phyloP scores from a whole-genome alignment of 2,329 filamentous ascomycete species.

The Zalaria obscura region DNA sequence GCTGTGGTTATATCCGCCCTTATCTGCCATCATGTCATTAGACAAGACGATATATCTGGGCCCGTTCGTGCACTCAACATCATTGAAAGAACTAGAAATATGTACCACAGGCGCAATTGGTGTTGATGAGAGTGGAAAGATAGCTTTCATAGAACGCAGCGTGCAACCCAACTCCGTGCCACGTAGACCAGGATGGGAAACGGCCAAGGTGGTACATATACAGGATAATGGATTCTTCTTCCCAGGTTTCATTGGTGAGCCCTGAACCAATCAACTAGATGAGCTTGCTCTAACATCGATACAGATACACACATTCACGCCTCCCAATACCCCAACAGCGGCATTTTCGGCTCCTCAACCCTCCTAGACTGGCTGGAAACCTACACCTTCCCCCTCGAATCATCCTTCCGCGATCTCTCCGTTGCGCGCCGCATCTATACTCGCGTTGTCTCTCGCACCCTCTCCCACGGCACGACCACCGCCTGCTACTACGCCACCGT shows the following conservation, averaged over 20 bases:
- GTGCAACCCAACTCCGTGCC: conserved; percentile 11
- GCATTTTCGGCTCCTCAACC: conserved; percentile 86
- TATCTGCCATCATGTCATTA: conserved; percentile 5
- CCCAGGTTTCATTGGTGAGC: conserved; percentile 62
- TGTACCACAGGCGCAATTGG: conserved; percentile 31
- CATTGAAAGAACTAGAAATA: conserved; percentile 33
- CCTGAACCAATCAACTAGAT: neutral
- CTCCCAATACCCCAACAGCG: conserved; percentile 84
- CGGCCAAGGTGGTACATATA: conserved; percentile 22
- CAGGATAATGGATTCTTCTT: conserved; percentile 59
- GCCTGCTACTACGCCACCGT: conserved; percentile 91
- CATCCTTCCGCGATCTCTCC: conserved; percentile 49
- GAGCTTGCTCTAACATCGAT: conserved; percentile 1
- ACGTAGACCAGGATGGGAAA: conserved; percentile 22
- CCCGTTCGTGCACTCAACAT: conserved; percentile 45
- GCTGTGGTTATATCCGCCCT: too few species aligned
- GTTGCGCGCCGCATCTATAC: conserved; percentile 61
- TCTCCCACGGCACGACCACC: conserved; percentile 83
- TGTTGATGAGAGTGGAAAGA: conserved; percentile 38
- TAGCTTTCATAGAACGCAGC: conserved; percentile 31
- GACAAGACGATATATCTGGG: conserved; percentile 39
- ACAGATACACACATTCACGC: conserved; percentile 91
- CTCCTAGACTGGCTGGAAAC: conserved; percentile 85
- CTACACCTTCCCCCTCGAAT: conserved; percentile 90
- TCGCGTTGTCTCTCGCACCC: conserved; percentile 62